Evolutionary conservation across 768 basidiomycete species (phyloP), one percentile per base, ranked within the genome.

Genomic region (Fomitopsis pulvina): DNA sequence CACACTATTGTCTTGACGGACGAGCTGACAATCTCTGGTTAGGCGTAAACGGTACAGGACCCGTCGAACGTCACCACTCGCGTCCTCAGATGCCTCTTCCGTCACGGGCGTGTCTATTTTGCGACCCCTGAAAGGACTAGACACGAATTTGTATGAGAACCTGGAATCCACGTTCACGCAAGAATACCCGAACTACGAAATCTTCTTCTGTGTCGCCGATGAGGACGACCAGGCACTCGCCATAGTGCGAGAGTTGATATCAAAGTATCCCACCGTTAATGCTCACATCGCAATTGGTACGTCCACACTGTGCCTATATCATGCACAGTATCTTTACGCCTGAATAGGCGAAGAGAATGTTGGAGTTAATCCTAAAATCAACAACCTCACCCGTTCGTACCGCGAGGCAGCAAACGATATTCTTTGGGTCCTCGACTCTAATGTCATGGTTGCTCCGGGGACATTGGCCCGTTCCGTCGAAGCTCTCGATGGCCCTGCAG

Each of bases 371-470:
- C 96, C 96, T 0, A 98, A 98, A 74, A 86, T 98, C 59, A 97
- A 97, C 72, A 98, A 98, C 66, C 83, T 99, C 41, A 76, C 93
- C 54, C 82, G 83, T 28, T 78, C 94, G 12, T 97, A 93, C 65
- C 73, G 75, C 40, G 70, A 80, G 61, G 96, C 95, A 0, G 69
- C 76, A 48, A 74, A 96, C 62, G 92, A 98, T 61, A 87, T 98
- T 43, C 70, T 98, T 44, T 99, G 94, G 94, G 87, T 98, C 26
- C 76, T 98, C 44, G 96, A 99, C 66, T 96, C 95, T n/a, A 95
- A 95, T 57, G 80, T 98, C 45, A 78, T 82, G 51, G 83, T 85
- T 21, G 79, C 80, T 40, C 75, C 84, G 0, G 84, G 84, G 14
- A 87, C 92, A 10, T 79, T 99, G 22, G 82, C 85, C 2, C 83